Evolutionary conservation across 2,329 filamentous ascomycete genomes (phyloP).

Genomic region (Penicillium digitatum): DNA sequence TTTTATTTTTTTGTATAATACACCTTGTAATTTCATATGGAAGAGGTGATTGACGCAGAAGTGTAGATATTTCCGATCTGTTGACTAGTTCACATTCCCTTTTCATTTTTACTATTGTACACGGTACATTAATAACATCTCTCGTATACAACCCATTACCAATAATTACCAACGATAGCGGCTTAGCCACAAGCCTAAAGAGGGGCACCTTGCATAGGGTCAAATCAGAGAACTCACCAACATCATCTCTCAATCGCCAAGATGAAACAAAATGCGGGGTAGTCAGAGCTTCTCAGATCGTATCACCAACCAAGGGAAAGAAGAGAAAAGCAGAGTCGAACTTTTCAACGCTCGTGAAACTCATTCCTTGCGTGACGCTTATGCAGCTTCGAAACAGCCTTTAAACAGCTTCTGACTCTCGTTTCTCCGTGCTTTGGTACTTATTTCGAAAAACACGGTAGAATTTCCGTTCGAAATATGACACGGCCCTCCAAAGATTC

Average conservation of each 20-base stretch:
- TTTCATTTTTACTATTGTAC: not conserved
- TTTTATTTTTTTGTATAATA: too few species aligned
- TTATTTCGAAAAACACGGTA: not conserved
- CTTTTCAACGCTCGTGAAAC: not conserved
- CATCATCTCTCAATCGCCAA: not conserved
- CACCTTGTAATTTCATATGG: not conserved
- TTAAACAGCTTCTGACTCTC: not conserved
- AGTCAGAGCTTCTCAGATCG: not conserved
- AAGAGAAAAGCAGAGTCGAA: not conserved
- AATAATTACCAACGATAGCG: not conserved
- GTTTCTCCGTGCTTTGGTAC: not conserved
- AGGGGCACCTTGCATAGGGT: not conserved
- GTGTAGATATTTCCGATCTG: not conserved
- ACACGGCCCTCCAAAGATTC: not conserved
- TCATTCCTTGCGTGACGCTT: not conserved
- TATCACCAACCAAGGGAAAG: not conserved
- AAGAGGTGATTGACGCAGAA: not conserved
- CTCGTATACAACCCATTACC: not conserved
- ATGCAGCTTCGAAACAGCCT: not conserved
- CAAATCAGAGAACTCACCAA: not conserved
- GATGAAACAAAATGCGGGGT: conserved; percentile 1
- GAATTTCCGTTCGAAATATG: not conserved
- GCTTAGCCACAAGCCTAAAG: not conserved
- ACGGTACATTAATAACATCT: not conserved
- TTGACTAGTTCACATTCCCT: too few species aligned